Base-by-base conservation (phyloP, 345 rosid genomes). In the Pistacia integerrima region DNA sequence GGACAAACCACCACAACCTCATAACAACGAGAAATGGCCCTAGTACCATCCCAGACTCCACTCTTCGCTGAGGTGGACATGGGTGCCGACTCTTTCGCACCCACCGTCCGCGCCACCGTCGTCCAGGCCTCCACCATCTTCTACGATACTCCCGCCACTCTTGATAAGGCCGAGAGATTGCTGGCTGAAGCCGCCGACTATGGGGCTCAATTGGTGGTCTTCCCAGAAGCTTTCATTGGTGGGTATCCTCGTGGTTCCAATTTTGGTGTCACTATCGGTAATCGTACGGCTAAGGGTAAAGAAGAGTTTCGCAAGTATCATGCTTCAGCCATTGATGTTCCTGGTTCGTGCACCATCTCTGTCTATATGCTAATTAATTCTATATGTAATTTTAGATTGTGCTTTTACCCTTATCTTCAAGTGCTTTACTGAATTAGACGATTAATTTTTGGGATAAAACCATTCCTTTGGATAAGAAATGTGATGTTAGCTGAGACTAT, bases 201-300 rank as follows among this genome's bases (percentile, higher is more conserved):
- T 35, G 99, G 99, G 5, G 85, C 98, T 6, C 93, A 91, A 81
- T 87, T 95, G 63, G 98, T 95, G 35, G 92, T 95, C 73, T 93
- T 95, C 80, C 99, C 99, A 17, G 99, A 95, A 81, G 98, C 99
- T 10, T 95, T 95, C 69, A 74, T 95, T 18, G 99, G 98, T 0
- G 98, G 99, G 0, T 95, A 93, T 78, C 97, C 99, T 8, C 92
- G 98, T 20, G 98, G 99, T 28, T 89, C 98, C 7, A 85, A 49
- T 77, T 95, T 93, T 76, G 99, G 94, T 52, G 83, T 94, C 14
- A 77, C 69, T 9, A 92, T 95, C 36, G 97, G 97, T 46, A 92
- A 84, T 66, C 85, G 97, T 2, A 84, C 97, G 1, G 80, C 93
- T 25, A 88, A 88, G 83, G 99, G 98, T 59, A 87, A 79, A 64